Percentiles rank a stretch among this genome's conserved stretches.
These are phyloP conservation scores for Salisapilia sapeloensis DNA, from an alignment of 352 stramenopile species.

Conservation along the genomic window DNA sequence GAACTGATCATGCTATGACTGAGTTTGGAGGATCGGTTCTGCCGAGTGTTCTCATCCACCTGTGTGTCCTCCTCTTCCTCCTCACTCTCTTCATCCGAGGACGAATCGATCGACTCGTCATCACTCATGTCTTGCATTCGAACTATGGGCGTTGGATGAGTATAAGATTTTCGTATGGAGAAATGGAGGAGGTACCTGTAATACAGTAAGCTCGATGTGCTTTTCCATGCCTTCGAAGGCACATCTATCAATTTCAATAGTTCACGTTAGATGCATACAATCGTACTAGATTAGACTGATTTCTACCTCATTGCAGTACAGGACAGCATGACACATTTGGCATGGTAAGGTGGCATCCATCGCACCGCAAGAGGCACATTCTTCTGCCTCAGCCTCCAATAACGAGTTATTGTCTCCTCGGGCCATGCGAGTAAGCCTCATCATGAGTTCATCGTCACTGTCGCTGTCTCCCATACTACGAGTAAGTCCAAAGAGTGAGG, in stretches of 20 bases:
- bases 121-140: conserved; percentile 45
- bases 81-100: conserved; percentile 57
- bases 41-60: conserved; percentile 3
- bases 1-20: background rate
- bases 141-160: no score
- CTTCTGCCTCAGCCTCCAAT: conserved; percentile 13
- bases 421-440: conserved; percentile 21
- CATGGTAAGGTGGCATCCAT: conserved; percentile 33
- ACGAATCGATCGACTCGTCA: conserved; percentile 24
- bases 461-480: conserved; percentile 73
- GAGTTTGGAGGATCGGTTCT: conserved; percentile 5
- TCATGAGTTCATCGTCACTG: conserved; percentile 82
- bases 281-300: conserved; percentile 1
- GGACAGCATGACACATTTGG: conserved; percentile 41
- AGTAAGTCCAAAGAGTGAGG: no score
- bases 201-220: conserved; percentile 61
- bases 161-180: background rate
- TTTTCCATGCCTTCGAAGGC: conserved; percentile 50
- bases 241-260: no score
- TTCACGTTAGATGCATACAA: background rate
- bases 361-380: conserved; percentile 60
- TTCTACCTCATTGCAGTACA: conserved; percentile 59
- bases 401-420: conserved; percentile 13
- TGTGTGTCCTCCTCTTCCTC: conserved; percentile 42
- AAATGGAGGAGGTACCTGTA: conserved; percentile 7